Base-by-base conservation (phyloP, 1,139 yeast species). In the Hyphopichia pseudoburtonii region DNA sequence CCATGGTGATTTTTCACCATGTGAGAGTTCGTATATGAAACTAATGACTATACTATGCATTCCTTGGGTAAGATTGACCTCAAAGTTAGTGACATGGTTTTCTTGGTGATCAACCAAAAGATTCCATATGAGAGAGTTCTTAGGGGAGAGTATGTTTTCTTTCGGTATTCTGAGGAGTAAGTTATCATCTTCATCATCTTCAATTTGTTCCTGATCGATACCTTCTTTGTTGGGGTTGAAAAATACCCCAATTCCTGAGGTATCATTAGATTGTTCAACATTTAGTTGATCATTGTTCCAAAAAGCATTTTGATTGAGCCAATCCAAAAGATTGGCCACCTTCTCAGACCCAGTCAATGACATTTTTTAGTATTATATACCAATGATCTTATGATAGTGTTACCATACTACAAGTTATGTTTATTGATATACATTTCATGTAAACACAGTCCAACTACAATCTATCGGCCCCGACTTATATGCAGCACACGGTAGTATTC, bases 221-320 rank as follows among this genome's bases (percentile, higher is more conserved):
- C 10, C 10, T 7, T 21, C 23, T 8, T 35, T 30, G 7, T 37
- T 39, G 3, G 39, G 39, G 17, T 41, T 29, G 34, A 47, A 53
- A 56, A 83, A 86, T 1, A 88, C 94, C 3, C 96, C 96, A 3
- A 80, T 50, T 0, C 96, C 95, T 2, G 37, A 19, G 6, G 90
- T 88, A 6, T 66, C 45, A 5, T 62, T 50, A 0, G 92, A 82
- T 12, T 52, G 44, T 33, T 60, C 66, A 2, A 84, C 61, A 21
- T 65, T 68, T 32, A 84, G 56, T 12, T 66, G 52, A 1, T 66
- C 69, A 4, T 60, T 47, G 41, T 76, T 67, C 76, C 84, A 80
- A 41, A 67, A 67, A 21, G 72, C 58, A 45, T 80, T 80, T 2
- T 63, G 56, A 21, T 57, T 44, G 12, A 81, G 66, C 83, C 86